A percentile compares a stretch with the other conserved stretches of the same genome.
Evolutionary conservation across 352 stramenopile species (phyloP).

Genomic region (Peronosclerospora sorghi): DNA sequence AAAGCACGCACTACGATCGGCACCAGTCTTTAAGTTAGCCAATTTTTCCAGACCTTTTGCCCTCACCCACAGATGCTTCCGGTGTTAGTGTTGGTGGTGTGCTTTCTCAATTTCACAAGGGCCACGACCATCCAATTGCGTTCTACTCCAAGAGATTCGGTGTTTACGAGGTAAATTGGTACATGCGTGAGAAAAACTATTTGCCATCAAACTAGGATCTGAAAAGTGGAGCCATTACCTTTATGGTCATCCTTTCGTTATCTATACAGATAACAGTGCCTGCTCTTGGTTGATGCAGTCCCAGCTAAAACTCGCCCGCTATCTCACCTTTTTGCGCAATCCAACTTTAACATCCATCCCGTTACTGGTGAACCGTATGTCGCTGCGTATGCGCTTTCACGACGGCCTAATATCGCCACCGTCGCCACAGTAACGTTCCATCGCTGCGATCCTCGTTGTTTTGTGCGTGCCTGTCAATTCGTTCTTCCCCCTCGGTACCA

Average conservation of each 20-base stretch:
- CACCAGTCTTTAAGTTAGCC: neutral
- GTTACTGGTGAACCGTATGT: neutral
- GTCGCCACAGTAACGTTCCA: neutral
- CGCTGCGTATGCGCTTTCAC: constrained; percentile 4
- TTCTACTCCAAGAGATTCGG: constrained; percentile 1
- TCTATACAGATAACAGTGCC: constrained; percentile 2
- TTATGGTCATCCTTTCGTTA: constrained; percentile 1
- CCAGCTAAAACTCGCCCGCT: neutral
- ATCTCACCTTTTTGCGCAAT: neutral
- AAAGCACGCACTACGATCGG: neutral
- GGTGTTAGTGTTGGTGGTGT: neutral
- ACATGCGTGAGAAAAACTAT: constrained; percentile 2
- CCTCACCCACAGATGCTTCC: neutral
- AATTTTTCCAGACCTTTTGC: neutral
- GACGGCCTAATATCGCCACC: neutral
- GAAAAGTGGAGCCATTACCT: constrained; percentile 9
- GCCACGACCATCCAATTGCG: neutral
- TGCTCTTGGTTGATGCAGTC: constrained; percentile 1
- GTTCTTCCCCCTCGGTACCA: neutral
- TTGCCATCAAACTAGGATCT: constrained; percentile 6
- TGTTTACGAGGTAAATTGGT: neutral
- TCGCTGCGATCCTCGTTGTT: neutral
- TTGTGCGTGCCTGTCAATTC: neutral
- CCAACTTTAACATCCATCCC: neutral
- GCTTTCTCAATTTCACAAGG: neutral